Evolutionary conservation across 805 yeast genomes (phyloP), one percentile per base, ranked within the genome.

Genomic region (Wickerhamiella azyma): DNA sequence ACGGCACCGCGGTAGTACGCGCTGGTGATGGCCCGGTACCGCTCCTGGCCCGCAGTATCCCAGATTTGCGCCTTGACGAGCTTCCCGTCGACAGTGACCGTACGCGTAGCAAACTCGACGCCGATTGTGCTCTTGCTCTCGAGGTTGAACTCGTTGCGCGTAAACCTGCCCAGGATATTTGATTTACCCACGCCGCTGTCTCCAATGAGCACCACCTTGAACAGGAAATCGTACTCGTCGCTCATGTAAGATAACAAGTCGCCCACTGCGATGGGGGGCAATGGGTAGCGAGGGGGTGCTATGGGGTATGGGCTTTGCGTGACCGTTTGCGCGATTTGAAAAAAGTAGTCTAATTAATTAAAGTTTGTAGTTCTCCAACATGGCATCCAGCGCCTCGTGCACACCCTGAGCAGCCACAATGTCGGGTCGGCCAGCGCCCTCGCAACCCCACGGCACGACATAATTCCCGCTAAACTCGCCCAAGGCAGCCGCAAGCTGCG

Each of bases 1-100:
- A 88, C 95, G 1, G 98, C 97, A 37, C 97, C 98, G 62, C 98
- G 76, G 65, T 89, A 89, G 68, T 89, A 89, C 5, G 97, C 97
- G 48, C 92, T 79, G 28, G 98, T 92, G 64, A 89, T 89, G 39
- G 98, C 97, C 58, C 98, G 77, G 70, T 92, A 89, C 64, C 98
- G 78, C 66, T 89, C 98, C 69, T 89, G 98, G 51, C 98, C 98
- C 2, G 98, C 98, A 32, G 98, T 89, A 66, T 89, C 98, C 98
- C 98, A 89, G 62, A 89, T 89, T 70, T 89, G 98, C 58, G 94
- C 77, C 67, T 89, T 89, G 64, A 89, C 88, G 50, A 94, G 85
- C 69, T 89, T 92, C 55, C 94, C 96, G 61, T 92, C 97, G 49
- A 92, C 75, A 58, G 84, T 94, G 47, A 92, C 78, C 2, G 96